A percentile compares a stretch with the other conserved stretches of the same genome.
These are phyloP conservation scores for Aspergillus tanneri DNA, from an alignment of 2,329 filamentous ascomycete species.

Conservation along the genomic window DNA sequence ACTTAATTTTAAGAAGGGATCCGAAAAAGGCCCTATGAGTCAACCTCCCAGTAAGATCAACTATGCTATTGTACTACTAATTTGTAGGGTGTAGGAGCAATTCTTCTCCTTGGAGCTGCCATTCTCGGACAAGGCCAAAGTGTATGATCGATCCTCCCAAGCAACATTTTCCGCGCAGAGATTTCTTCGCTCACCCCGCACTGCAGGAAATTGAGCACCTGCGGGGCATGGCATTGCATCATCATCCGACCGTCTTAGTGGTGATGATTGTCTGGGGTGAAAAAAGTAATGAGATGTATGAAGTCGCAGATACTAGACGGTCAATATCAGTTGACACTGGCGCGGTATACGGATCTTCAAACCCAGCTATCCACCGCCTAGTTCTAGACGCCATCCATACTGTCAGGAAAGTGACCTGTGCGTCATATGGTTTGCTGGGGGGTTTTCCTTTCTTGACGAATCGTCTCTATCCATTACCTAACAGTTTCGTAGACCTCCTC, in stretches of 20 bases:
- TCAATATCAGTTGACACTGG: constrained; percentile 4
- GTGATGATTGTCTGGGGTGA: background rate
- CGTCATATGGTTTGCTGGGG: constrained; percentile 5
- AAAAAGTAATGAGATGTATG: background rate
- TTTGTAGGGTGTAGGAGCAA: too few species aligned
- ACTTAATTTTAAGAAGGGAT: background rate
- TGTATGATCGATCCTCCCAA: background rate
- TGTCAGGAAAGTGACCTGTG: constrained; percentile 10
- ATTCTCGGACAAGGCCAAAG: background rate
- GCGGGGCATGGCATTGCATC: constrained; percentile 27
- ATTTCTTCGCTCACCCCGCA: constrained; percentile 32
- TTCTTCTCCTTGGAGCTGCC: background rate
- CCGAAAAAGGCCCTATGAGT: background rate
- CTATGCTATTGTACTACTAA: background rate
- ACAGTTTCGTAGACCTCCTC: constrained; percentile 24
- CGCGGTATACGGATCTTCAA: background rate
- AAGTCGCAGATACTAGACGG: background rate
- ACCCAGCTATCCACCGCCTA: background rate
- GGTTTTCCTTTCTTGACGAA: constrained; percentile 21
- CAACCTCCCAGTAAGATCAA: background rate
- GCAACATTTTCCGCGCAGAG: background rate
- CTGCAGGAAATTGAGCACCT: constrained; percentile 20
- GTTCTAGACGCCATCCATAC: constrained; percentile 20
- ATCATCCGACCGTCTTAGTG: constrained; percentile 10
- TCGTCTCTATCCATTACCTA: constrained; percentile 36